Conservation (phyloP, 768 basidiomycete genomes). For the Boletus tomentosulus region DNA sequence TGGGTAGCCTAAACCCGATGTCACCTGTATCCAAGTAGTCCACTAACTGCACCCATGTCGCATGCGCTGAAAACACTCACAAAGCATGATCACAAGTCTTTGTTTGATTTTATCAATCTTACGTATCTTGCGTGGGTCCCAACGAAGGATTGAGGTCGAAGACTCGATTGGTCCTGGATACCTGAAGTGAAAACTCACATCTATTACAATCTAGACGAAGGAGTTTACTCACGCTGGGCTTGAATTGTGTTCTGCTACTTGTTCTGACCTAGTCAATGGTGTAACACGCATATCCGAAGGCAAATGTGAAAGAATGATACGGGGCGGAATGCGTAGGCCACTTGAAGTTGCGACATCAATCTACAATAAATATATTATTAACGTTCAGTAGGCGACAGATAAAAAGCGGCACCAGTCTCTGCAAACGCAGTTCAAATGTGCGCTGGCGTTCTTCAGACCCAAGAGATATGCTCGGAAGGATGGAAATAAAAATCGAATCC, state of each 20-base stretch:
- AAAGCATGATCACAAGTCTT: slow-evolving; percentile 4
- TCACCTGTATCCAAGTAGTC: neutral
- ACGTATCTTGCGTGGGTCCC: neutral
- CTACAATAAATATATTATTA: no score
- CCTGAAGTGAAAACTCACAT: no score
- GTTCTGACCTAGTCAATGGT: no score
- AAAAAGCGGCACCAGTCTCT: neutral
- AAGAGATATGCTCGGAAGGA: neutral
- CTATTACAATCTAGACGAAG: no score
- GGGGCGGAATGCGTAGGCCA: no score
- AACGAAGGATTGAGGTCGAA: neutral
- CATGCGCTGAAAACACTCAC: neutral
- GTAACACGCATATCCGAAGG: no score
- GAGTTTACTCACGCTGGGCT: no score
- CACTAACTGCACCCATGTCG: neutral
- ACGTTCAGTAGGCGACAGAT: no score
- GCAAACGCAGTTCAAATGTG: neutral
- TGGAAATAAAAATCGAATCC: no score
- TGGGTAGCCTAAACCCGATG: neutral
- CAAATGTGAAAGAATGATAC: neutral
- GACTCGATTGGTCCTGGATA: no score
- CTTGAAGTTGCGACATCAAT: no score
- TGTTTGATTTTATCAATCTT: slow-evolving; percentile 6
- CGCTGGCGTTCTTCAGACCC: neutral
- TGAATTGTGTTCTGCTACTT: no score